Conservation (phyloP, 345 rosid genomes). For the Populus pruinosa region DNA sequence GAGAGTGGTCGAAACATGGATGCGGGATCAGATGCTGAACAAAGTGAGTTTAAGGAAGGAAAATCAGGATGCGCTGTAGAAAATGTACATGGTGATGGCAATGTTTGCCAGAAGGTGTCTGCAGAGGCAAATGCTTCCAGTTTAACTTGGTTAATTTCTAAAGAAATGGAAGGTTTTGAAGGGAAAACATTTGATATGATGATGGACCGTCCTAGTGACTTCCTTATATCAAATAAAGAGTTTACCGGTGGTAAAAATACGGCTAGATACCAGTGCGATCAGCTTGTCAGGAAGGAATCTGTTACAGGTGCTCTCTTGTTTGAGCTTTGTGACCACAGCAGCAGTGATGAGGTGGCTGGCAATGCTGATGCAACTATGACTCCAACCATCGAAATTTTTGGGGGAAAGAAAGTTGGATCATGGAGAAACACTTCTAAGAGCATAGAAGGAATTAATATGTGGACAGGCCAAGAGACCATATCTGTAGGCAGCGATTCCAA, state of each 20-base stretch:
- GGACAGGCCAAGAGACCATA: background rate
- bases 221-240: background rate
- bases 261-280: background rate
- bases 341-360: conserved; percentile 4
- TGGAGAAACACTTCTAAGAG: background rate
- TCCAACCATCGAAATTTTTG: conserved; percentile 3
- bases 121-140: background rate
- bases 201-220: background rate
- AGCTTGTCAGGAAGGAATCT: conserved; percentile 6
- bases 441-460: background rate
- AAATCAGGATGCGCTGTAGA: background rate
- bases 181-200: background rate
- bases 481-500: background rate
- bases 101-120: background rate
- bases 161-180: background rate
- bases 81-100: background rate
- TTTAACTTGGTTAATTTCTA: background rate
- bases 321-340: conserved; percentile 6
- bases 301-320: background rate
- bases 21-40: conserved; percentile 13
- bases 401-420: background rate
- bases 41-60: background rate
- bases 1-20: background rate
- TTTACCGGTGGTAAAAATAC: background rate
- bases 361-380: background rate